Evolutionary conservation across 352 stramenopile genomes (phyloP), one percentile per base, ranked within the genome.

Genomic region (Elongisporangium undulatum): DNA sequence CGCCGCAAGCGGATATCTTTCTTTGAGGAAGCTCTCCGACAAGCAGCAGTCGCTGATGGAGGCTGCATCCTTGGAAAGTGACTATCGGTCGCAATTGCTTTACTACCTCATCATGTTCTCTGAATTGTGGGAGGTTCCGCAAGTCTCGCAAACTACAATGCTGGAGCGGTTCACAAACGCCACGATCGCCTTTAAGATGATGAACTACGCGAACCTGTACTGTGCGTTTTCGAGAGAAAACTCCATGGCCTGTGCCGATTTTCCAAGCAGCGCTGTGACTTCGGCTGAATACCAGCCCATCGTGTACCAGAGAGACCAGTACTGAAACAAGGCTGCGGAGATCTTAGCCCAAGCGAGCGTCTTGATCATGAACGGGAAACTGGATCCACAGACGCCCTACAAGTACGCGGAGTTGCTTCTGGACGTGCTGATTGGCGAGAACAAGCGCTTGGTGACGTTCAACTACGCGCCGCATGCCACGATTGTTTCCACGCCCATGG

Each of bases 81-180:
- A 79, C 39, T 72, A 79, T 19, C 22, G 48, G 12, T 80, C 69
- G 1, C 67, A 45, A 1, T 55, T 84, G 9, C 63, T 82, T 4
- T 76, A 85, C 55, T 66, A 84, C 38, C 61, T 84, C n/a, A 65
- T 87, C 13, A 63, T 72, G 1, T 79, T 72, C 53, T 85, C 75
- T 2, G 77, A 87, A 48, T 77, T 84, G 63, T 87, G 76, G 73
- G 71, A 82, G 12, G 64, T 15, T 6, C 77, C 77, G 0, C 39
- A 72, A 41, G 65, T 65, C 4, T 59, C 51, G 2, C 15, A 53
- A 0, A 0, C 21, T 5, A 56, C 61, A 2, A 68, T 85, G 56
- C n/a, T 55, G 0, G 20, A 49, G 3, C 48, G 62, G 0, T 83
- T 77, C 54, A 69, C 59, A 4, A 59, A 69, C 38, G 39, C 62